Evolutionary conservation across 495 filamentous ascomycete species (phyloP).

Genomic region (Bacidia gigantensis): DNA sequence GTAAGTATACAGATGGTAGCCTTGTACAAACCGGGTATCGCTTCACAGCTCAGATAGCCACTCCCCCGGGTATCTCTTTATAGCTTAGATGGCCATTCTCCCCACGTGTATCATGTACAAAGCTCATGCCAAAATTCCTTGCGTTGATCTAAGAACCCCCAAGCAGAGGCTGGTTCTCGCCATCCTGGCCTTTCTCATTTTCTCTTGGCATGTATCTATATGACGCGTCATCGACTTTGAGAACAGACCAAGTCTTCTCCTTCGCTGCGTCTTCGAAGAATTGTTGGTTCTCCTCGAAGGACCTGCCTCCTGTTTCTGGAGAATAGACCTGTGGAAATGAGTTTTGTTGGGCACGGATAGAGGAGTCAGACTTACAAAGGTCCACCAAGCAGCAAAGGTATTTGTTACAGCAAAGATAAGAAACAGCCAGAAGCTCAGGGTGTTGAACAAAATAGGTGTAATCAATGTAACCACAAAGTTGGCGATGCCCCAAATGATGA

Average conservation of each 20-base stretch:
- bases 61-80: too few species aligned
- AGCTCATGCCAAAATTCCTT: too few species aligned
- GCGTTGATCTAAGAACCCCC: slow-evolving; percentile 15
- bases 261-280: slow-evolving; percentile 38
- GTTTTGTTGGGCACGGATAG: neutral
- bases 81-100: too few species aligned
- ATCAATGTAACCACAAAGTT: slow-evolving; percentile 43
- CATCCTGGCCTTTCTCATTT: slow-evolving; percentile 23
- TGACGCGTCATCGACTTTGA: slow-evolving; percentile 32
- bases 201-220: slow-evolving; percentile 31
- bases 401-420: slow-evolving; percentile 40
- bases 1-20: too few species aligned
- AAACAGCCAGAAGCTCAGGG: slow-evolving; percentile 41
- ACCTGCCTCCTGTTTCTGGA: slow-evolving; percentile 39
- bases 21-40: too few species aligned
- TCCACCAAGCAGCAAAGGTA: slow-evolving; percentile 36
- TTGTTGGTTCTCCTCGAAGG: slow-evolving; percentile 42
- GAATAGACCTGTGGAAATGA: slow-evolving; percentile 23
- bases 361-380: slow-evolving; percentile 22
- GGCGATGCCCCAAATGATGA: slow-evolving; percentile 43
- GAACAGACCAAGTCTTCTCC: slow-evolving; percentile 33
- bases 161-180: slow-evolving; percentile 30
- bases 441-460: slow-evolving; percentile 43
- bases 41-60: too few species aligned
- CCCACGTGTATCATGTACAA: too few species aligned